phyloP scores from a whole-genome alignment of 805 yeast species.

The Candida oleophila region DNA sequence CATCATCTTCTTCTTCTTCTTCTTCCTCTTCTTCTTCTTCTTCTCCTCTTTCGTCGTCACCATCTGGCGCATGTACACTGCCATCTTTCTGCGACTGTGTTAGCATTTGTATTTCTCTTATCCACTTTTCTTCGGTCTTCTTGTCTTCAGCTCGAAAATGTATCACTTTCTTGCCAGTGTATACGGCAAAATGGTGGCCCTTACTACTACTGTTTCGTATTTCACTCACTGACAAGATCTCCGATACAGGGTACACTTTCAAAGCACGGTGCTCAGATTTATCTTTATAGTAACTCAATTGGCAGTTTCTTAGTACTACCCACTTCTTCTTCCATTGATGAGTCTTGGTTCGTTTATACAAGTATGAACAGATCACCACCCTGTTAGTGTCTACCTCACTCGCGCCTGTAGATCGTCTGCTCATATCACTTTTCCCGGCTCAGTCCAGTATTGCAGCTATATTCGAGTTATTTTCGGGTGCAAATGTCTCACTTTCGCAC shows the following conservation, averaged over 20 bases:
- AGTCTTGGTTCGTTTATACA: conserved; percentile 31
- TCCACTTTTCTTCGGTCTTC: conserved; percentile 16
- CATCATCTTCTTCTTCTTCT: background rate
- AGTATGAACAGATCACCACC: conserved; percentile 23
- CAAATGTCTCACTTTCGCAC: too few species aligned
- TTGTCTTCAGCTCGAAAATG: conserved; percentile 16
- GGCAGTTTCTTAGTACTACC: conserved; percentile 39
- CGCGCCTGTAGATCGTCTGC: background rate
- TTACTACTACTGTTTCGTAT: conserved; percentile 14
- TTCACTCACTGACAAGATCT: conserved; percentile 17
- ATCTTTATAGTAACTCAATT: conserved; percentile 39
- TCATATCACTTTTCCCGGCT: background rate
- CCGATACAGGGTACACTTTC: conserved; percentile 25
- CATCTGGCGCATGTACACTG: background rate
- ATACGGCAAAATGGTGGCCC: conserved; percentile 17
- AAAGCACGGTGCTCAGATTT: conserved; percentile 36
- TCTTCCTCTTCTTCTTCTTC: conserved; percentile 7
- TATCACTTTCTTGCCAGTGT: conserved; percentile 20
- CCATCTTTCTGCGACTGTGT: background rate
- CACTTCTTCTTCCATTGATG: conserved; percentile 39
- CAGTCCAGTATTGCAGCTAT: background rate
- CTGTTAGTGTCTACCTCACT: conserved; percentile 11
- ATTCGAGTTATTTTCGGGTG: too few species aligned
- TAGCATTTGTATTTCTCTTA: conserved; percentile 8
- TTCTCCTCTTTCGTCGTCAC: background rate